phyloP scores from a whole-genome alignment of 495 filamentous ascomycete genomes.

The Aspergillus biplanus region DNA sequence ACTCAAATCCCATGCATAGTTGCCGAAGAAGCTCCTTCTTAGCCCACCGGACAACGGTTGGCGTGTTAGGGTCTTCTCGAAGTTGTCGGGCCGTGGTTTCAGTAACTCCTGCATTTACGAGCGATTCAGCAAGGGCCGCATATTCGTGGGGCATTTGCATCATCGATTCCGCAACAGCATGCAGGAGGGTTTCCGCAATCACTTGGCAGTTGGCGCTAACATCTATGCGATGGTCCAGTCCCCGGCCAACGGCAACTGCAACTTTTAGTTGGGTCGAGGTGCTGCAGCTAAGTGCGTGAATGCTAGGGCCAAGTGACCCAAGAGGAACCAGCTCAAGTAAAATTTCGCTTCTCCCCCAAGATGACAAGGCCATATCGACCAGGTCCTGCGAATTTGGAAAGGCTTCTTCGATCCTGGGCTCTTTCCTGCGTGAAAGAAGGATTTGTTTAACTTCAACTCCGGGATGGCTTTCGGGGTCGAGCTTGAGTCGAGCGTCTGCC shows the following conservation, averaged over 20 bases:
- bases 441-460: slow-evolving; percentile 52
- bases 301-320: slow-evolving; percentile 42
- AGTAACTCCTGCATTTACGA: slow-evolving; percentile 45
- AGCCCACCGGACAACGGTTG: slow-evolving; percentile 42
- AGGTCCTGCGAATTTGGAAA: slow-evolving; percentile 50
- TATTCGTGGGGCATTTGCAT: slow-evolving; percentile 56
- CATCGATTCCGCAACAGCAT: slow-evolving; percentile 53
- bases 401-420: slow-evolving; percentile 44
- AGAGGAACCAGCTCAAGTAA: slow-evolving; percentile 50
- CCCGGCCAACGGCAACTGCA: slow-evolving; percentile 46
- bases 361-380: slow-evolving; percentile 38
- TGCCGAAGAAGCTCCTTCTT: slow-evolving; percentile 48
- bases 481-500: slow-evolving; percentile 35
- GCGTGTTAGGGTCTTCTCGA: slow-evolving; percentile 38
- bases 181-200: slow-evolving; percentile 59
- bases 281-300: slow-evolving; percentile 52
- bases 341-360: slow-evolving; percentile 50
- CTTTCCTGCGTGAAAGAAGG: slow-evolving; percentile 39
- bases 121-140: slow-evolving; percentile 50
- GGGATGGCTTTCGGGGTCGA: slow-evolving; percentile 48
- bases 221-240: slow-evolving; percentile 42
- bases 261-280: slow-evolving; percentile 40
- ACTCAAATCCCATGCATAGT: slow-evolving; percentile 47
- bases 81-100: slow-evolving; percentile 44
- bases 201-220: slow-evolving; percentile 50